Conservation (phyloP, 768 basidiomycete species). For the Termitomyces bulborhizus region DNA sequence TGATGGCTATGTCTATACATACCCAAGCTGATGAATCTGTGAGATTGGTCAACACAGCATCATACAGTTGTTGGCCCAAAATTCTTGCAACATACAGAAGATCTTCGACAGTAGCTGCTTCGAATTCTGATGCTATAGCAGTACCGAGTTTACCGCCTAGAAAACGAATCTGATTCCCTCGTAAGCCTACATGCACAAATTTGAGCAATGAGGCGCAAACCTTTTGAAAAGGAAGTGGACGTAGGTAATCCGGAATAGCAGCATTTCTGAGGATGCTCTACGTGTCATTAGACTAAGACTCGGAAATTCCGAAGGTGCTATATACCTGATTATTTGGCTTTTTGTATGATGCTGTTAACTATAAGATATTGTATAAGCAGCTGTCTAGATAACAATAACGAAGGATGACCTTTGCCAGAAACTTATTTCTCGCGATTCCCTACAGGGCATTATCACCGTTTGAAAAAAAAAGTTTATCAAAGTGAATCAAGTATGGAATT, state of each 20-base stretch:
- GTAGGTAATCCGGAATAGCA: slow-evolving; percentile 81
- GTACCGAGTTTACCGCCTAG: slow-evolving; percentile 93
- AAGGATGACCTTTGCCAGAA: slow-evolving; percentile 75
- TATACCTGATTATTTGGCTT: slow-evolving; percentile 83
- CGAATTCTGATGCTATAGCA: slow-evolving; percentile 82
- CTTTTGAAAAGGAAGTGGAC: slow-evolving; percentile 86
- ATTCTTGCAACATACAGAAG: slow-evolving; percentile 62
- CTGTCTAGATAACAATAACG: background rate
- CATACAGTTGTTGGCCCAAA: background rate
- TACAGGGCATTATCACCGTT: slow-evolving; percentile 18
- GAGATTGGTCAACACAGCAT: background rate
- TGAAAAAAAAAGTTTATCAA: background rate
- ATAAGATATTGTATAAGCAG: slow-evolving; percentile 5
- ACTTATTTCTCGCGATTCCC: slow-evolving; percentile 93
- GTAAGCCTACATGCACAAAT: background rate
- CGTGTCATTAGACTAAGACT: background rate
- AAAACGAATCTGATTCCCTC: slow-evolving; percentile 67
- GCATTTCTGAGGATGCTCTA: slow-evolving; percentile 81
- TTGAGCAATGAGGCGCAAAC: slow-evolving; percentile 25
- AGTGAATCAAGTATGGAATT: background rate
- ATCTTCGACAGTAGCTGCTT: slow-evolving; percentile 85
- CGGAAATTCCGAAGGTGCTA: background rate
- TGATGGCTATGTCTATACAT: slow-evolving; percentile 3
- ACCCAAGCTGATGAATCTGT: slow-evolving; percentile 56
- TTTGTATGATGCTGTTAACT: slow-evolving; percentile 88